Percentiles rank a stretch among this genome's conserved stretches.
Evolutionary conservation across 2,329 filamentous ascomycete genomes (phyloP).

Genomic region (Pyrenophora graminea): DNA sequence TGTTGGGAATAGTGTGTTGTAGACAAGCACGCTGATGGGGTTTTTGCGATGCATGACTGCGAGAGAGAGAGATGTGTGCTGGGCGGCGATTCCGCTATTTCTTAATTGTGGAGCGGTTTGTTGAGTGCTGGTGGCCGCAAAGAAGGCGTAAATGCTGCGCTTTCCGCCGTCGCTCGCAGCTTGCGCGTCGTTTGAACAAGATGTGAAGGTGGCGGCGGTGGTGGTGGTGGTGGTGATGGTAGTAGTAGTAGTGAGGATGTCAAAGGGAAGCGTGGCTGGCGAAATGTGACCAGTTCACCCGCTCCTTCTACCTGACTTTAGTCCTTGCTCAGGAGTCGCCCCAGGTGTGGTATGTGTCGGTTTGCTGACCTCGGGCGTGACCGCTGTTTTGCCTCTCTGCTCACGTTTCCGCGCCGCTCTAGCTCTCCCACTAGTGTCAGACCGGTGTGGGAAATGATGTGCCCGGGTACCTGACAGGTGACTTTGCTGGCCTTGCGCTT

Average conservation of each 20-base stretch:
- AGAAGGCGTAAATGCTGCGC: not conserved
- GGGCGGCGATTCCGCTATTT: not conserved
- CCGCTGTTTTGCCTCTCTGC: constrained; percentile 20
- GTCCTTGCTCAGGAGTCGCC: constrained; percentile 4
- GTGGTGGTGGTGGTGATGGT: not conserved
- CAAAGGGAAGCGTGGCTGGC: constrained; percentile 9
- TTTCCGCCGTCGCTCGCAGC: constrained; percentile 4
- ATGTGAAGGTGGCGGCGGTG: not conserved
- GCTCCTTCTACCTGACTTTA: constrained; percentile 15
- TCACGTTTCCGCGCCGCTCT: constrained; percentile 20
- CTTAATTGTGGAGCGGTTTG: not conserved
- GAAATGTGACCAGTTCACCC: constrained; percentile 17
- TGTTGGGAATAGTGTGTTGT: constrained; percentile 73
- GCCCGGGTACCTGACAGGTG: constrained; percentile 21
- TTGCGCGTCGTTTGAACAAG: constrained; percentile 4
- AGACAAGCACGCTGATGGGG: constrained; percentile 72
- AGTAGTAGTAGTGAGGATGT: not conserved
- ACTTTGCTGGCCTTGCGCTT: constrained; percentile 8
- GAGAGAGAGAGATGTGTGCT: constrained; percentile 3
- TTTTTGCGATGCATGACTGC: constrained; percentile 70
- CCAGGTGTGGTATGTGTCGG: constrained; percentile 2
- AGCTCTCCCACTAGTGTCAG: constrained; percentile 21
- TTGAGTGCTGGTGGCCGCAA: constrained; percentile 2
- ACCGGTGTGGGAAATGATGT: constrained; percentile 14
- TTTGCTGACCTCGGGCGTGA: constrained; percentile 29